Evolutionary conservation across 106 monocot species (phyloP).

Genomic region (Apostasia ramifera): DNA sequence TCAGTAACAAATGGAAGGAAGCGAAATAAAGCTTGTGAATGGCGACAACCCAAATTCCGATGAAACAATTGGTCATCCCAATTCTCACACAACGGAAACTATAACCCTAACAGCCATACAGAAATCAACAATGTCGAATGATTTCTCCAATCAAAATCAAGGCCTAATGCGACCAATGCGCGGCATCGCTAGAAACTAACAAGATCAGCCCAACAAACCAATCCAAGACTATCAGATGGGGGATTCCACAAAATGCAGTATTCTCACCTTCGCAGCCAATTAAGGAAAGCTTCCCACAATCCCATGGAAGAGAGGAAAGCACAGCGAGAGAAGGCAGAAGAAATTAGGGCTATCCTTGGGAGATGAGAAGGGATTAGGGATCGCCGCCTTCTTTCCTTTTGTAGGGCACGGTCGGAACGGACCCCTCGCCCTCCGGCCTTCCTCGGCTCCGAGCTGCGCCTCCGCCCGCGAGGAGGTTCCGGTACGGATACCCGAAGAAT

Average conservation of each 20-base stretch:
- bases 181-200: neutral
- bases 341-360: neutral
- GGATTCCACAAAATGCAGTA: neutral
- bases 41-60: neutral
- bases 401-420: neutral
- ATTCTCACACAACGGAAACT: neutral
- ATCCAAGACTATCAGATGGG: neutral
- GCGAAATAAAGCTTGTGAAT: neutral
- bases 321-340: neutral
- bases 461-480: neutral
- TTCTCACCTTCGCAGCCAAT: conserved; percentile 85
- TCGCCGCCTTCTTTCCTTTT: neutral
- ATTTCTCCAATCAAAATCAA: neutral
- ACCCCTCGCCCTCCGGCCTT: neutral
- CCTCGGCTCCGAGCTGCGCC: neutral
- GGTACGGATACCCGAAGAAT: no score
- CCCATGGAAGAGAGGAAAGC: conserved; percentile 37
- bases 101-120: neutral
- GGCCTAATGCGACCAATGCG: neutral
- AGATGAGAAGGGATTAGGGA: neutral
- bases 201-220: neutral
- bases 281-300: conserved; percentile 85
- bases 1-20: no score
- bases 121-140: neutral
- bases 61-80: neutral